Evolutionary conservation across 148 eudicot genomes (phyloP).

Genomic region (Limonium bicolor): DNA sequence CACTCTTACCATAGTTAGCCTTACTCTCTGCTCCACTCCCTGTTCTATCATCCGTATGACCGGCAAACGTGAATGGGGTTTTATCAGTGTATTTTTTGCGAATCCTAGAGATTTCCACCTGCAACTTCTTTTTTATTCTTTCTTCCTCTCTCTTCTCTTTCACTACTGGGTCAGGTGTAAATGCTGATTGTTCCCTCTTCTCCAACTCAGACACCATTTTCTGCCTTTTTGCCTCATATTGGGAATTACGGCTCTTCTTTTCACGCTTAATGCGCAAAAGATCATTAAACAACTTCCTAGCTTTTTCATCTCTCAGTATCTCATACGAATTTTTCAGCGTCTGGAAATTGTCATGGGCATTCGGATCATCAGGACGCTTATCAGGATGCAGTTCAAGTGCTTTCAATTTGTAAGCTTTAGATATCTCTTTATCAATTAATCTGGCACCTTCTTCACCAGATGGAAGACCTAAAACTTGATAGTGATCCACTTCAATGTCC

Average conservation of each 20-base stretch:
- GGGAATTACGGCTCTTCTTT: conserved; percentile 23
- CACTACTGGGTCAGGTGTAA: conserved; percentile 15
- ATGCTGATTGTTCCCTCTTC: conserved; percentile 33
- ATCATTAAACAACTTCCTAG: conserved; percentile 49
- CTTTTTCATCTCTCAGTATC: conserved; percentile 35
- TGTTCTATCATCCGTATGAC: not conserved
- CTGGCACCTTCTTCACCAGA: conserved; percentile 56
- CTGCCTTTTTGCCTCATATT: conserved; percentile 35
- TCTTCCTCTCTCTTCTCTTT: conserved; percentile 44
- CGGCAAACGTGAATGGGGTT: conserved; percentile 1
- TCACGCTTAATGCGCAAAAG: conserved; percentile 34
- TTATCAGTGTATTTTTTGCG: conserved; percentile 32
- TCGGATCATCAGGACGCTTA: conserved; percentile 48
- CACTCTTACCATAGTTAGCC: conserved; percentile 5
- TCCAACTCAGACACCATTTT: conserved; percentile 65
- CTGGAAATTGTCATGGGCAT: conserved; percentile 42
- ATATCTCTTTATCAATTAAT: conserved; percentile 29
- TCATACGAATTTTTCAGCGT: conserved; percentile 44
- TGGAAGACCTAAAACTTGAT: conserved; percentile 35
- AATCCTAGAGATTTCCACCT: conserved; percentile 44
- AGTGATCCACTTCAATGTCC: conserved; percentile 50
- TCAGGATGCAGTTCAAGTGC: conserved; percentile 57
- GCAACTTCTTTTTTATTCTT: conserved; percentile 29
- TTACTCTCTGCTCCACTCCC: conserved; percentile 5
- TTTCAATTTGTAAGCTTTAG: conserved; percentile 43